phyloP scores from a whole-genome alignment of 1,139 yeast species.

The Saccharomyces hybrid region DNA sequence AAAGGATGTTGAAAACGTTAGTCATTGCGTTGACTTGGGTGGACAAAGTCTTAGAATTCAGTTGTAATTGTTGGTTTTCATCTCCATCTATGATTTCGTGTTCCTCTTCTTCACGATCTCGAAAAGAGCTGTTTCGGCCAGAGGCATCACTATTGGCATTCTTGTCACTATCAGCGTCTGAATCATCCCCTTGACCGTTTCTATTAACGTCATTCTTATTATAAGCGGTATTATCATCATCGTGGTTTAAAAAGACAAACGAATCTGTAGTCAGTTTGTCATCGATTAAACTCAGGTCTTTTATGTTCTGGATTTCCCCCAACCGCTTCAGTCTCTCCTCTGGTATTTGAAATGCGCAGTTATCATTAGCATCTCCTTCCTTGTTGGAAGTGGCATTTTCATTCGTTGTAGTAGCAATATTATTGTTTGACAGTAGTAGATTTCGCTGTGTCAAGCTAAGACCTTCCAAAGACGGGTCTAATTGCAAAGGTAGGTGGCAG shows the following conservation, averaged over 20 bases:
- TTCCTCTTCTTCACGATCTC: constrained; percentile 5
- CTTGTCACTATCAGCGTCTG: constrained; percentile 14
- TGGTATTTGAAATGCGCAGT: constrained; percentile 25
- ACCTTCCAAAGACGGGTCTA: constrained; percentile 48
- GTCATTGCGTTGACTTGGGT: constrained; percentile 44
- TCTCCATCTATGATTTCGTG: constrained; percentile 11
- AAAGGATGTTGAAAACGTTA: constrained; percentile 57
- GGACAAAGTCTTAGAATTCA: constrained; percentile 32
- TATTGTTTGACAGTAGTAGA: constrained; percentile 31
- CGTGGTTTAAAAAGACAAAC: constrained; percentile 24
- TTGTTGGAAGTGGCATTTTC: constrained; percentile 14
- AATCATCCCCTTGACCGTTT: constrained; percentile 4
- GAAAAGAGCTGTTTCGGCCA: not conserved
- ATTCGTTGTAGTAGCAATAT: constrained; percentile 24
- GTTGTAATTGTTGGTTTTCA: constrained; percentile 4
- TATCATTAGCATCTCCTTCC: constrained; percentile 13
- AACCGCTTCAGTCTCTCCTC: constrained; percentile 33
- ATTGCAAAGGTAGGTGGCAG: constrained; percentile 50
- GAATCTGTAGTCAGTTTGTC: constrained; percentile 20
- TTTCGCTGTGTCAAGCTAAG: constrained; percentile 48
- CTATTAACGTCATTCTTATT: constrained; percentile 5
- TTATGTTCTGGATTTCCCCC: constrained; percentile 20
- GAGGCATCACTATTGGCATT: constrained; percentile 7
- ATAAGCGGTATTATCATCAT: constrained; percentile 9
- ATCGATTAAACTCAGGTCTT: constrained; percentile 11